Base-by-base conservation (phyloP, 805 yeast genomes). In the Candida fluviatilis region DNA sequence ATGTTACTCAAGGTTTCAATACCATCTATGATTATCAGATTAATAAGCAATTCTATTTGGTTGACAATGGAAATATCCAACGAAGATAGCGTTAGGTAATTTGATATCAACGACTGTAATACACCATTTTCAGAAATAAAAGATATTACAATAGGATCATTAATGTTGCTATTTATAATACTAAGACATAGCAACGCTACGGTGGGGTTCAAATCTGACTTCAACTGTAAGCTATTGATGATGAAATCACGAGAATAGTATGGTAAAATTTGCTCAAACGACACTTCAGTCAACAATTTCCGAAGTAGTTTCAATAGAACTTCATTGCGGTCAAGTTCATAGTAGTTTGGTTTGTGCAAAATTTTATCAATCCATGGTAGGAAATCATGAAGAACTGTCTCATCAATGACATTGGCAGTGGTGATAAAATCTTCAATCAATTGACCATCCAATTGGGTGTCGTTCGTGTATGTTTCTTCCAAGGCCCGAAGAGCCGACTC, bases 241-340 rank as follows among this genome's bases (percentile, higher is more conserved):
- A 57, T 55, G 16, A 40, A 43, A 4, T 49, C 49, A 3, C 33
- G 15, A 1, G 60, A 43, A 27, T 49, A 57, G 16, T 45, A 28
- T 14, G 32, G n/a, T 10, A 47, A 24, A 4, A 57, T 39, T 5
- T 47, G 44, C 12, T 30, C 23, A 35, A 52, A 48, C 3, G 43
- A 17, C 4, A 52, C 18, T 16, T 38, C 31, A 5, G 37, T 11
- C 3, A 49, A 24, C 10, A 49, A 13, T 18, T 38, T 37, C 16
- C 37, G 47, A 14, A 55, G 39, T 13, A 54, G 43, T 13, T 38
- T 40, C 3, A 54, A 25, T 7, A 49, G 24, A 5, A 36, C 34
- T 12, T 32, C 29, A 18, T 40, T 24, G 10, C 51, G 46, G 39
- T 54, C 57, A 10, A 52, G 35, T 13, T 25, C 19, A 24, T 17